These are phyloP conservation scores for Glomus cerebriforme DNA, from an alignment of 192 early-diverging fungal genomes.

Conservation along the genomic window DNA sequence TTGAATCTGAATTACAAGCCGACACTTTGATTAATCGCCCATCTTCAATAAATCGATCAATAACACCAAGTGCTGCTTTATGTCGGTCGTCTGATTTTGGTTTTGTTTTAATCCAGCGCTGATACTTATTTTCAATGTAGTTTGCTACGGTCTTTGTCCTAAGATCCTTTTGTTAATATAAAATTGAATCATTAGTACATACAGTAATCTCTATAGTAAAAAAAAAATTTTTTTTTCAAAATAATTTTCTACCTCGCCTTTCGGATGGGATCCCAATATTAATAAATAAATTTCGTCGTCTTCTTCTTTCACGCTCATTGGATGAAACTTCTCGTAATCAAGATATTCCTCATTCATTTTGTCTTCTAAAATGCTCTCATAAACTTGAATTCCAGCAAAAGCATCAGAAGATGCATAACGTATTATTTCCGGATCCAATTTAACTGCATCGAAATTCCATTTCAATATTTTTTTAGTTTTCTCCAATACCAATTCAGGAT, in stretches of 20 bases:
- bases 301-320: slow-evolving; percentile 34
- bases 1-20: background rate
- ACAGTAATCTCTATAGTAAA: background rate
- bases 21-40: background rate
- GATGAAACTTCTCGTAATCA: slow-evolving; percentile 19
- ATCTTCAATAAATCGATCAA: background rate
- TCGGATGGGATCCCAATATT: background rate
- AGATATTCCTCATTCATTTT: slow-evolving; percentile 21
- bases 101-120: slow-evolving; percentile 19
- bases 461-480: slow-evolving; percentile 41
- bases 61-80: background rate
- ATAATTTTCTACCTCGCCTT: background rate
- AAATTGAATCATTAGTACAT: background rate
- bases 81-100: slow-evolving; percentile 6
- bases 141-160: background rate
- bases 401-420: slow-evolving; percentile 46
- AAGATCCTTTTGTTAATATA: background rate
- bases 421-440: slow-evolving; percentile 31
- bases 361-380: slow-evolving; percentile 37
- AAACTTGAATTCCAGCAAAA: slow-evolving; percentile 43
- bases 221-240: background rate
- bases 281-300: slow-evolving; percentile 25
- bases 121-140: slow-evolving; percentile 1
- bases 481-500: slow-evolving; percentile 36
- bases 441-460: slow-evolving; percentile 41